A percentile compares a stretch with the other conserved stretches of the same genome.
Conservation (phyloP, 257 asterid species). For the Leptodermis oblonga region DNA sequence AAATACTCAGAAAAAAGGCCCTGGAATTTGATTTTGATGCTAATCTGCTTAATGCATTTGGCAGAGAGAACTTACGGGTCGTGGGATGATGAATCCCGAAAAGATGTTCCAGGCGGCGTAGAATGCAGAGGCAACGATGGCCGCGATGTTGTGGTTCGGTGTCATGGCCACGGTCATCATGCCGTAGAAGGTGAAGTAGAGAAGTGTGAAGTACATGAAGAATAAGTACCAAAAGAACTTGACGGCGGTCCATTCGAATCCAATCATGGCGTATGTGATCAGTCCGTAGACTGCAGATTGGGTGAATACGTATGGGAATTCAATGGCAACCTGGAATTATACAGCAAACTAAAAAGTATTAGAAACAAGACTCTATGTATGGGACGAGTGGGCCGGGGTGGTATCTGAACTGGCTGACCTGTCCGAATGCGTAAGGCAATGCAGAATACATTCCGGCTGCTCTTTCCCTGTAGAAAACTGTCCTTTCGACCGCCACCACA, state of each 20-base stretch:
- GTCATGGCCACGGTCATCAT: constrained; percentile 78
- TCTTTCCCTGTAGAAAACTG: constrained; percentile 74
- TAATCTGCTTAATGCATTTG: not conserved
- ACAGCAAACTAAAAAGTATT: too few species aligned
- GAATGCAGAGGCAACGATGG: constrained; percentile 44
- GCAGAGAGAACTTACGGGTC: constrained; percentile 47
- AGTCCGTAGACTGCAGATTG: constrained; percentile 48
- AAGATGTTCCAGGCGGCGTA: constrained; percentile 61
- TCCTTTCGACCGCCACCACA: constrained; percentile 71
- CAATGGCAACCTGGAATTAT: constrained; percentile 46
- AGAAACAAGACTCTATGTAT: not conserved
- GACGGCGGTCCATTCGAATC: constrained; percentile 51
- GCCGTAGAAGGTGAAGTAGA: constrained; percentile 66
- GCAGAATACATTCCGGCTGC: constrained; percentile 90
- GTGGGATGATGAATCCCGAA: constrained; percentile 69
- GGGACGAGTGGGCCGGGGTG: too few species aligned
- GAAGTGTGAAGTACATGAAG: constrained; percentile 49
- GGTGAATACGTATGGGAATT: constrained; percentile 49
- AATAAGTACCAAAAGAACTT: constrained; percentile 75
- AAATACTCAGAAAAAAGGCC: not conserved
- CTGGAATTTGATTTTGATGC: not conserved
- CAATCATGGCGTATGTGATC: constrained; percentile 64
- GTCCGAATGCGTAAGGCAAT: constrained; percentile 72
- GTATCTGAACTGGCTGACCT: constrained; percentile 39
- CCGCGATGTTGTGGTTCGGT: constrained; percentile 61